These are phyloP conservation scores for Fusarium sp. DNA, from an alignment of 2,329 filamentous ascomycete genomes.

Conservation along the genomic window DNA sequence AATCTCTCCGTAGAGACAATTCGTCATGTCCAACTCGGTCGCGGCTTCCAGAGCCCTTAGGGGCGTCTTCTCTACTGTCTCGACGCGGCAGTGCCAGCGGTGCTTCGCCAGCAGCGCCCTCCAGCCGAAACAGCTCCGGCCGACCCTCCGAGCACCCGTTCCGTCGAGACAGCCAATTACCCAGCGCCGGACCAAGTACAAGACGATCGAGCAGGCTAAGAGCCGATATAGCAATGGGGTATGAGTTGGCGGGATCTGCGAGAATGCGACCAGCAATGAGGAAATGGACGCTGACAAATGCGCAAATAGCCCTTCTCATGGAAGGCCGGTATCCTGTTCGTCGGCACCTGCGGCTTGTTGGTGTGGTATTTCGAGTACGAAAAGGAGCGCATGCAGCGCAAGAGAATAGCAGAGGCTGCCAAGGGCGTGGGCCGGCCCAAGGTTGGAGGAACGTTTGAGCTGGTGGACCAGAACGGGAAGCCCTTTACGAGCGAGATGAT, in stretches of 20 bases:
- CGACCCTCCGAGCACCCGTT: constrained; percentile 47
- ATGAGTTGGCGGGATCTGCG: constrained; percentile 40
- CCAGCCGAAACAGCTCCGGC: constrained; percentile 51
- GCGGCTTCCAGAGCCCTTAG: constrained; percentile 52
- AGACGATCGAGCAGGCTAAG: constrained; percentile 70
- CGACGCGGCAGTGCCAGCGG: constrained; percentile 55
- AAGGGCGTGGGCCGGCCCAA: constrained; percentile 95
- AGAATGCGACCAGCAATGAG: not conserved
- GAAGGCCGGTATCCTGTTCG: constrained; percentile 88
- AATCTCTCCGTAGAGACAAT: constrained; percentile 19
- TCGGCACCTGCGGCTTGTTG: constrained; percentile 80
- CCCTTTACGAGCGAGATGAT: constrained; percentile 83
- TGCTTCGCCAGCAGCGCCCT: constrained; percentile 54
- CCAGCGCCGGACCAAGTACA: constrained; percentile 57
- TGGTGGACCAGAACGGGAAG: constrained; percentile 85
- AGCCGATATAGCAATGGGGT: constrained; percentile 69
- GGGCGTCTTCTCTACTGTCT: constrained; percentile 48
- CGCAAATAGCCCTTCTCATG: constrained; percentile 84
- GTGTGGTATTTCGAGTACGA: constrained; percentile 94
- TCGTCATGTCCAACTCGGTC: constrained; percentile 54
- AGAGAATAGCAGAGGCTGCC: constrained; percentile 88
- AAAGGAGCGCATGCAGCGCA: constrained; percentile 90
- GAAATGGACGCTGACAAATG: constrained; percentile 42
- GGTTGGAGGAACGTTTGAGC: constrained; percentile 87
- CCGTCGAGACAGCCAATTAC: constrained; percentile 51